Conservation (phyloP, 768 basidiomycete genomes). For the Xerocomellus amylosporus region DNA sequence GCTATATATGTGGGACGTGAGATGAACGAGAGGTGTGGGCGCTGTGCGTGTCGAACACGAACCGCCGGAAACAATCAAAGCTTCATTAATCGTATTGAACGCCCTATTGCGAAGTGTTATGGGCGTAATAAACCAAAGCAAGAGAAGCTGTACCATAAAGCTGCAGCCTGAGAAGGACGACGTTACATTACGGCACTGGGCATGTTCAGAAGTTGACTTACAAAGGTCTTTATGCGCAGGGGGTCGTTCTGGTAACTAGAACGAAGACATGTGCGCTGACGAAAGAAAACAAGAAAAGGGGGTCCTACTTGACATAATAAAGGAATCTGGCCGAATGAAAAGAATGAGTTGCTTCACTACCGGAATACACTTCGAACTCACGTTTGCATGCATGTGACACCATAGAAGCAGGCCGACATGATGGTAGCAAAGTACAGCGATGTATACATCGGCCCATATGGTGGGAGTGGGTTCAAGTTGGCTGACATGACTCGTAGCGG, state of each 20-base stretch:
- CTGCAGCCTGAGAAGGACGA: slow-evolving; percentile 2
- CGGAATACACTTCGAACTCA: not conserved
- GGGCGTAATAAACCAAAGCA: no score
- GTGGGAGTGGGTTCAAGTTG: no score
- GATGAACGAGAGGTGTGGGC: not conserved
- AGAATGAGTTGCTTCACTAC: not conserved
- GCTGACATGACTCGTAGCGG: not conserved
- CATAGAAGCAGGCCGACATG: slow-evolving; percentile 1
- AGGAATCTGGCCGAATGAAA: slow-evolving; percentile 1
- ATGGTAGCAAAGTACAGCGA: not conserved
- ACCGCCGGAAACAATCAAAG: slow-evolving; percentile 4
- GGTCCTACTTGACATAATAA: slow-evolving; percentile 8
- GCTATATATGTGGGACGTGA: not conserved
- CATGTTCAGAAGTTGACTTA: not conserved
- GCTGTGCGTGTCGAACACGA: not conserved
- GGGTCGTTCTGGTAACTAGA: slow-evolving; percentile 8
- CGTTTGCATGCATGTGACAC: slow-evolving; percentile 11
- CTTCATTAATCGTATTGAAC: slow-evolving; percentile 9
- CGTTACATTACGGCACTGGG: not conserved
- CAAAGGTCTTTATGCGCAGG: slow-evolving; percentile 1
- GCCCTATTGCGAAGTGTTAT: not conserved
- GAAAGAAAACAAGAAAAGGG: not conserved
- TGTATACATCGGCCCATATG: not conserved
- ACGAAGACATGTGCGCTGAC: not conserved
- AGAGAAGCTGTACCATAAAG: not conserved